Base-by-base conservation (phyloP, 768 basidiomycete genomes). In the Mycena amicta region DNA sequence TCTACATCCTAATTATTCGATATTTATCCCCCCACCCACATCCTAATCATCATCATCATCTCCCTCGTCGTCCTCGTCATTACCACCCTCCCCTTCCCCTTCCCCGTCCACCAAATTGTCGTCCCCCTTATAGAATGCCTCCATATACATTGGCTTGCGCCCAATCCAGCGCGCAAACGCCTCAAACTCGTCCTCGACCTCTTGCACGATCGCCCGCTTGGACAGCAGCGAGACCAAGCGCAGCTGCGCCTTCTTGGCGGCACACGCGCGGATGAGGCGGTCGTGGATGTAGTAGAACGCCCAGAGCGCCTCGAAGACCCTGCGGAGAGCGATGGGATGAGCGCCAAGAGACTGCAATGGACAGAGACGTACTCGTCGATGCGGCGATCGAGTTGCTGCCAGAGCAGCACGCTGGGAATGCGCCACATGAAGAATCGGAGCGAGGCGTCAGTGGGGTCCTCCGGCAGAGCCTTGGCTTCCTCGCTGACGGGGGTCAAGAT, bases 151-250 rank as follows among this genome's bases (percentile, higher is more conserved):
- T 2, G 57, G 58, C n/a, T 43, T 13, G 16, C 58, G 33, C 1
- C 58, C 58, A 5, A 59, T 33, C 58, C 58, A 59, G 4, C 58
- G 26, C 1, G 58, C 58, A 37, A 59, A 59, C 26, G 58, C 53
- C 23, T 46, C 57, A 16, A 49, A 59, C 6, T 59, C 57, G 46
- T 59, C 52, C 12, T 59, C 52, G 13, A 59, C 40, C 23, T 25
- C 28, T 1, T 39, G 5, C 3, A 26, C 25, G n/a, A 59, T 54
- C 0, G 53, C 53, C 11, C 58, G 58, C 31, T 50, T 53, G 5
- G 58, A 54, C 5, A 59, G 39, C 25, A 52, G 46, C 2, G 53
- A 40, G 13, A 51, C 16, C 3, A 59, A 47, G 5, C 58, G 58
- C 18, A n/a, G 5, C 8, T 12, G 18, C 22, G 13, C 33, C 1